Percentiles rank a stretch among this genome's conserved stretches.
phyloP scores from a whole-genome alignment of 305 asterid species.

The Solanum hybrid region DNA sequence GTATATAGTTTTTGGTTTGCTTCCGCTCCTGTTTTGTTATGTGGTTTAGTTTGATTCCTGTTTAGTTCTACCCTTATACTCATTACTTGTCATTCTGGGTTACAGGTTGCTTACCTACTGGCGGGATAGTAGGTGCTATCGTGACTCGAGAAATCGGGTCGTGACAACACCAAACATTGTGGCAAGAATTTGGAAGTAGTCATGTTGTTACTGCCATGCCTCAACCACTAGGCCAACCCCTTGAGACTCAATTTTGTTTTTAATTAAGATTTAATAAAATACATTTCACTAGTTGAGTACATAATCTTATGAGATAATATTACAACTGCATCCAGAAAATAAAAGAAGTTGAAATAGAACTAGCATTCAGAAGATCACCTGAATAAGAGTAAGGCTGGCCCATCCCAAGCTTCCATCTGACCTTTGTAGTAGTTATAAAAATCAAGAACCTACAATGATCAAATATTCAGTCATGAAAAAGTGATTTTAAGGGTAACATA shows the following conservation, averaged over 20 bases:
- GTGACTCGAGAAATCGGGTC: neutral
- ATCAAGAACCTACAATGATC: slow-evolving; percentile 57
- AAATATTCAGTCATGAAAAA: slow-evolving; percentile 17
- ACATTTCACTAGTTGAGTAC: neutral
- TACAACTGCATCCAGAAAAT: neutral
- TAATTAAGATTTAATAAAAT: neutral
- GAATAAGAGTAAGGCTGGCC: slow-evolving; percentile 97
- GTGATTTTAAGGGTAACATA: neutral
- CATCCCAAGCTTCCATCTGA: slow-evolving; percentile 99
- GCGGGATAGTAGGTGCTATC: neutral
- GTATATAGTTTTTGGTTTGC: neutral
- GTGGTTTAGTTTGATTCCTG: neutral
- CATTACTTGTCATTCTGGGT: neutral
- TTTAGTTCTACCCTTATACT: neutral
- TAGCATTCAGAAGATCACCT: slow-evolving; percentile 46
- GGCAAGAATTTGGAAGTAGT: neutral
- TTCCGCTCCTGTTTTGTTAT: neutral
- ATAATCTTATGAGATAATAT: neutral
- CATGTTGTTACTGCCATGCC: neutral
- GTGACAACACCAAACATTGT: neutral
- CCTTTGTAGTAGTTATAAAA: slow-evolving; percentile 98
- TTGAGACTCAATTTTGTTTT: neutral
- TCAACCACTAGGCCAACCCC: neutral
- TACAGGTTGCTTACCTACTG: neutral
- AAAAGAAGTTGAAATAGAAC: slow-evolving; percentile 10